Evolutionary conservation across 441 rosid genomes (phyloP), one percentile per base, ranked within the genome.

Genomic region (Croton setiger): DNA sequence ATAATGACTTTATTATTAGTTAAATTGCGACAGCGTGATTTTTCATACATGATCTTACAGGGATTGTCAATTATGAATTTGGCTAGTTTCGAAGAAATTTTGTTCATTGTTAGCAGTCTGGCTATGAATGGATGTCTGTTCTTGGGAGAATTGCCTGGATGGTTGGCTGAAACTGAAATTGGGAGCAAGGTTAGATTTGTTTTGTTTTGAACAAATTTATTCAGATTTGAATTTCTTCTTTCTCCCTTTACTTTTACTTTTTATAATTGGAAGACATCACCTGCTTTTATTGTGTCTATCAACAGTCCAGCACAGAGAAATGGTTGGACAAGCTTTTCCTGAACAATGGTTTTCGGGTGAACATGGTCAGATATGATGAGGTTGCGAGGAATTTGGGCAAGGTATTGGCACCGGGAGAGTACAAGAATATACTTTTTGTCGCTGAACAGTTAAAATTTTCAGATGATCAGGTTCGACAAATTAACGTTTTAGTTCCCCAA

Each of bases 391-490:
- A 76, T 76, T 82, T 88, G 67, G 88, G 92, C 39, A 73, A 80
- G 82, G 83, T 76, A 64, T 63, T 86, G 70, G 78, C 78, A 17
- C 78, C 84, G 0, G 75, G 64, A 74, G 78, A 64, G 44, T 84
- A 81, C 71, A 73, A 77, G 70, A 81, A 81, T 23, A 79, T 86
- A 56, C 70, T 93, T 44, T 91, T 91, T 75, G 75, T 82, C 17
- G 96, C 98, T 23, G 90, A 91, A 68, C 97, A 93, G 60, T 68
- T 88, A 75, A 82, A 83, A 72, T 92, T 77, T 72, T 95, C 98
- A 20, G 98, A 95, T 82, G 93, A 86, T 76, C 97, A 95, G 93
- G 99, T 94, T 49, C 61, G 74, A 58, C 55, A 2, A 10, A 69
- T 62, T 63, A 43, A 27, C 64, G n/a, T 70, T 69, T 58, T 60